Base-by-base conservation (phyloP, 2,329 filamentous ascomycete genomes). In the Colletotrichum karsti region DNA sequence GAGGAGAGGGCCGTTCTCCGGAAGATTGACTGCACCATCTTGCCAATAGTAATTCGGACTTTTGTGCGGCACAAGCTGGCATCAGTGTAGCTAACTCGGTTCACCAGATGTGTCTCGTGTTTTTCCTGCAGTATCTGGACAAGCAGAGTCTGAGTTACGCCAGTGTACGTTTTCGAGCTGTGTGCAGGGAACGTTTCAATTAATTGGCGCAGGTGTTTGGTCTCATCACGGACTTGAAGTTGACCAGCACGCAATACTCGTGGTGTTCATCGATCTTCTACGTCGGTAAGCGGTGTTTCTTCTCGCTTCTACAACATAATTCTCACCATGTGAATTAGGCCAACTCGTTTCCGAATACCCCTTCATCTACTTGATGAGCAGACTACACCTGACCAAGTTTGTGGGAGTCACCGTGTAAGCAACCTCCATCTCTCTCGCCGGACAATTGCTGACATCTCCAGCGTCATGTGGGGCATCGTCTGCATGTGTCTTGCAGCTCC, bases 91-190 rank as follows among this genome's bases (percentile, higher is more conserved):
- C 62, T 67, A 24, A 70, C 35, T 30, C 2, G 7, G 3, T 7
- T 15, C 24, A 18, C 6, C 54, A 79, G 75, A 79, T 84, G 76
- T 83, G 81, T 69, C 75, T 78, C 35, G 76, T 82, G 26, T 83
- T 82, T 63, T 79, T 84, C 48, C 73, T 83, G 5, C 79, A 83
- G 53, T 83, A 83, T 51, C 73, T 84, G 8, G 81, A 86, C 74
- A 87, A 83, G 73, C 84, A 86, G 55, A 83, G 79, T 63, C 76
- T 87, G 1, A 83, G 79, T 69, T 87, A 86, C 72, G 84, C 83
- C 2, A 77, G 70, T 22, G 71, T 73, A 18, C 20, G 71, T 62
- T 7, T 3, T 9, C 18, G n/a, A 15, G 8, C n/a, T 26, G 6
- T 24, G 15, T 13, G n/a, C n/a, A 26, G 0, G 22, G n/a, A 15